phyloP scores from a whole-genome alignment of 2,329 filamentous ascomycete genomes.

The Metarhizium rileyi region DNA sequence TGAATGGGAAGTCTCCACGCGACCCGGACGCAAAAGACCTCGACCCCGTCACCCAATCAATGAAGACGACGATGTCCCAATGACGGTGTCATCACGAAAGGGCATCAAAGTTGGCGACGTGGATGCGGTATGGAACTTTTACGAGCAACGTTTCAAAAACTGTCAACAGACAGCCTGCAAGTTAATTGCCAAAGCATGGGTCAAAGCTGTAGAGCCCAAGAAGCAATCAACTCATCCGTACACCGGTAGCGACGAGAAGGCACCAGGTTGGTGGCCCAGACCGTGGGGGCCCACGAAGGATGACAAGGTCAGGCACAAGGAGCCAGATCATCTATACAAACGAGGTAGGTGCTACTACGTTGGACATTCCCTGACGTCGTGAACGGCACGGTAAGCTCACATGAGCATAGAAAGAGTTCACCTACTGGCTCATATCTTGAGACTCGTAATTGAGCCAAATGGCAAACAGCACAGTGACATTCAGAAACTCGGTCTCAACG shows the following conservation, averaged over 20 bases:
- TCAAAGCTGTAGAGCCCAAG: conserved; percentile 66
- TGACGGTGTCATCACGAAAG: conserved; percentile 29
- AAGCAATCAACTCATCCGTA: conserved; percentile 70
- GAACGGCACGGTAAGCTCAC: not conserved
- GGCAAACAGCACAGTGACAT: conserved; percentile 41
- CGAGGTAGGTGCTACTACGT: conserved; percentile 40
- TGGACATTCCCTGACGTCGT: not conserved
- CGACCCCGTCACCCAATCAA: conserved; percentile 27
- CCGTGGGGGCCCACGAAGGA: conserved; percentile 39
- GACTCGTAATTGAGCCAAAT: conserved; percentile 43
- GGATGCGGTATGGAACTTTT: conserved; percentile 47
- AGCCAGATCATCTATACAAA: conserved; percentile 65
- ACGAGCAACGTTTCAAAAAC: conserved; percentile 50
- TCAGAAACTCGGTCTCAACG: conserved; percentile 41
- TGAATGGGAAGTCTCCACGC: conserved; percentile 21
- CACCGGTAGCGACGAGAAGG: conserved; percentile 51
- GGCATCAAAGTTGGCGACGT: conserved; percentile 44
- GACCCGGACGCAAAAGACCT: conserved; percentile 19
- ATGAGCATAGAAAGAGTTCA: conserved; percentile 43
- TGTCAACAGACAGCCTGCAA: conserved; percentile 66
- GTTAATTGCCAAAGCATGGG: conserved; percentile 64
- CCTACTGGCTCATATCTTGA: conserved; percentile 50
- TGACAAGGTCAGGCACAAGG: conserved; percentile 54
- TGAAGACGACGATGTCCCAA: conserved; percentile 31
- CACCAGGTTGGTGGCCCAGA: conserved; percentile 59